phyloP scores from a whole-genome alignment of 805 yeast genomes.

The Helenozyma baotianmanensis region DNA sequence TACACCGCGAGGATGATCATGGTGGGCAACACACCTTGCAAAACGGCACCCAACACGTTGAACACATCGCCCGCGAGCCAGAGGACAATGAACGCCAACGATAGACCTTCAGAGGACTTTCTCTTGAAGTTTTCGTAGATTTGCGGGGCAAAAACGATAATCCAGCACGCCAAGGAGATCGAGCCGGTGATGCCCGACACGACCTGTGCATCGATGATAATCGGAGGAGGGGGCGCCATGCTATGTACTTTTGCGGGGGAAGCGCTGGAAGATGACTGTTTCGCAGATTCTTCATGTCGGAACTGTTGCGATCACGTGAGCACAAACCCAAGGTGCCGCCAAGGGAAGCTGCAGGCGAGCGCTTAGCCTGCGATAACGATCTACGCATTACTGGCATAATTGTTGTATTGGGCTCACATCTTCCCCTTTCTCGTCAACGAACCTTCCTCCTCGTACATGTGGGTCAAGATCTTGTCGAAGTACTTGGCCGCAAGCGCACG shows the following conservation, averaged over 20 bases:
- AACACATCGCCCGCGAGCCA: constrained; percentile 95
- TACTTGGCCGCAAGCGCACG: constrained; percentile 29
- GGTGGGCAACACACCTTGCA: constrained; percentile 90
- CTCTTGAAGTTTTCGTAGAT: constrained; percentile 86
- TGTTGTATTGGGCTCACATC: no score
- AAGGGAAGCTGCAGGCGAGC: no score
- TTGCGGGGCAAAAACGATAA: constrained; percentile 95
- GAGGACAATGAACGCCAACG: constrained; percentile 75
- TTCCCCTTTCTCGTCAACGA: constrained; percentile 19
- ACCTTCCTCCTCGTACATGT: constrained; percentile 20
- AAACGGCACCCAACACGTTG: constrained; percentile 84
- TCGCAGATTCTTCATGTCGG: no score
- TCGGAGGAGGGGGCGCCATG: constrained; percentile 63
- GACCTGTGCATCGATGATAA: constrained; percentile 61
- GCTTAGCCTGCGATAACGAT: no score
- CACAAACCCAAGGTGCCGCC: no score
- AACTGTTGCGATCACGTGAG: no score
- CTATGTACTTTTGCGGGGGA: not conserved
- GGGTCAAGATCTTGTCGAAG: constrained; percentile 9
- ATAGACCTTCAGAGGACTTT: constrained; percentile 85
- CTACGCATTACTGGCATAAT: no score
- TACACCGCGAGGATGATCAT: constrained; percentile 91
- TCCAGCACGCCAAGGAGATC: constrained; percentile 95
- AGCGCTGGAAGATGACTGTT: not conserved
- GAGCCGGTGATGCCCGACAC: constrained; percentile 79